Base-by-base conservation (phyloP, 2,329 filamentous ascomycete species). In the Aspergillus intermedius region DNA sequence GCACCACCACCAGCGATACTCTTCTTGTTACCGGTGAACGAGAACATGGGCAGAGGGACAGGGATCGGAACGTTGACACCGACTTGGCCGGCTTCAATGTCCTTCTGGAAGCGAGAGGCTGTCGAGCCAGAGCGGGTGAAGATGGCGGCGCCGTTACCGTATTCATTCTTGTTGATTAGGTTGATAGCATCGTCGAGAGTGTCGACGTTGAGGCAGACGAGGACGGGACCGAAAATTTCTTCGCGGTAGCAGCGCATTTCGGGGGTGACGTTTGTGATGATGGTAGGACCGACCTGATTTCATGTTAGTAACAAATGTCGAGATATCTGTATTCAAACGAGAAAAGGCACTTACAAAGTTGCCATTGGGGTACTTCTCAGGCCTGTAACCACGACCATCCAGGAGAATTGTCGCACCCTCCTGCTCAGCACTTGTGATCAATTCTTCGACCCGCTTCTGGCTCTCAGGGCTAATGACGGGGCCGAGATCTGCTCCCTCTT, bases 1-100 rank as follows among this genome's bases (percentile, higher is more conserved):
- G 88, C 87, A 52, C 93, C 91, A 46, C 91, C 91, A 47, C 91
- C 93, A 0, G 93, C 93, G 49, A 97, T 78, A 63, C 84, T 89
- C 79, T 87, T 91, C 84, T 98, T 91, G 76, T 84, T 84, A 15
- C 81, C 81, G 2, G 81, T 84, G 68, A 82, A 82, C 51, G 73
- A 77, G 70, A 82, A 82, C 78, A 82, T 81, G 59, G 79, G 79
- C 49, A 82, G 64, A 12, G 76, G 76, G 4, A 84, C 81, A 25
- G 81, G 81, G 56, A 84, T 84, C 40, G 81, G 80, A 1, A 84
- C 82, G 58, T 85, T 85, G 70, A 85, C 79, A 48, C 82, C 82
- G 19, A 84, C 73, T 68, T 85, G 82, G 45, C 82, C 82, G 53
- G 81, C 81, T 65, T 85, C 81, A 52, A 84, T 78, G 59, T 84